Evolutionary conservation across 352 stramenopile genomes (phyloP).

Genomic region (Pythium scleroteichum): DNA sequence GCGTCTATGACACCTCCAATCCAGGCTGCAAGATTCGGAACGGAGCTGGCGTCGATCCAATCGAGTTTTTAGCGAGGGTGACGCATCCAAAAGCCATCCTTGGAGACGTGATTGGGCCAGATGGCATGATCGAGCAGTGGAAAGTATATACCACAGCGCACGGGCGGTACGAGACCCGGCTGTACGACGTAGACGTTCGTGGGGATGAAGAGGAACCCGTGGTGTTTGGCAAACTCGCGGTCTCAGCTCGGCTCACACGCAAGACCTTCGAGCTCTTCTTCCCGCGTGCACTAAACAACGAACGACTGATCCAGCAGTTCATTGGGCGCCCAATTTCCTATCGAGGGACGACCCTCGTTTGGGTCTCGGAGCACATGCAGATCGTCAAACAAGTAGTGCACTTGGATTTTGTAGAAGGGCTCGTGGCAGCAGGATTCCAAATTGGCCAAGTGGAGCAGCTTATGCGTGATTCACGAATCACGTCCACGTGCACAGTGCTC

Average conservation of each 20-base stretch:
- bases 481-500: conserved; percentile 4
- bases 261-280: too few relatives aligned
- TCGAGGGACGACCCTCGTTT: conserved; percentile 9
- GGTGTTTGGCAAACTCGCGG: conserved; percentile 3
- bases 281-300: too few relatives aligned
- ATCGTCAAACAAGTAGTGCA: conserved; percentile 15
- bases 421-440: background rate
- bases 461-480: background rate
- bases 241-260: background rate
- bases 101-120: conserved; percentile 3
- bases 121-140: conserved; percentile 16
- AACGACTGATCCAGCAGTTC: conserved; percentile 7
- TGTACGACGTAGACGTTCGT: conserved; percentile 1
- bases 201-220: conserved; percentile 7
- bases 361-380: conserved; percentile 3
- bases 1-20: background rate
- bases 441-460: conserved; percentile 9
- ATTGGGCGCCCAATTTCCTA: conserved; percentile 7
- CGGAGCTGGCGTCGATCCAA: background rate
- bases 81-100: conserved; percentile 1
- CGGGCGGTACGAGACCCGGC: background rate
- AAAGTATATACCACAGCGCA: conserved; percentile 4
- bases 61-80: conserved; percentile 1
- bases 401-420: conserved; percentile 6
- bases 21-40: background rate